Evolutionary conservation across 495 filamentous ascomycete genomes (phyloP), one percentile per base, ranked within the genome.

Genomic region (Geoglossum glabrum): DNA sequence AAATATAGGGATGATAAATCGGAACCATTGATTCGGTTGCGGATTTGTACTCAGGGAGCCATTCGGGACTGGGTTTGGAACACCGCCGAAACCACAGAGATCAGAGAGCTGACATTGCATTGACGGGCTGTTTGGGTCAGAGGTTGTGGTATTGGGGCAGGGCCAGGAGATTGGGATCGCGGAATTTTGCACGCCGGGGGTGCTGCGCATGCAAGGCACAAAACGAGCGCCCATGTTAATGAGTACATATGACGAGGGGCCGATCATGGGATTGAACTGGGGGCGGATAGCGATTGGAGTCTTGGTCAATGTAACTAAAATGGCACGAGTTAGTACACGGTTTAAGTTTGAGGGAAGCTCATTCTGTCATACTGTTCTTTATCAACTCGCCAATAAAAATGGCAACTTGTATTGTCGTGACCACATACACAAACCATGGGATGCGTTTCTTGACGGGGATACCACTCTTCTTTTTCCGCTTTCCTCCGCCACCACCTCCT

Each of bases 211-310:
- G 68, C 92, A 98, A 6, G 90, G 87, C 6, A 86, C 79, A 67
- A 84, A 98, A 27, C 90, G 80, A 34, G 90, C 87, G 59, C 92
- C 92, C 88, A 97, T 94, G 66, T 92, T 93, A 69, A 98, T 94
- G 61, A 92, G 81, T 30, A 97, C 77, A 62, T 86, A 86, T 3
- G 84, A 76, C 1, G 89, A 93, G 2, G 92, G 92, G 0, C 92
- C 92, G 65, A 98, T 93, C 87, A 98, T 94, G 47, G 85, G 85
- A 68, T 98, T 98, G 72, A 97, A 90, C 11, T 72, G 71, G 4
- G 92, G 93, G 28, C 90, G 73, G 27, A 80, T 94, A 68, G 84
- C 79, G 64, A 98, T 96, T 11, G 89, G 87, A 1, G 80, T 80
- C 55, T 79, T 79, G 4, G 85, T 89, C 0, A 84, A 70, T 43